Evolutionary conservation across 176 grass and related monocot species (phyloP), one percentile per base, ranked within the genome.

Genomic region (Lolium multiflorum): DNA sequence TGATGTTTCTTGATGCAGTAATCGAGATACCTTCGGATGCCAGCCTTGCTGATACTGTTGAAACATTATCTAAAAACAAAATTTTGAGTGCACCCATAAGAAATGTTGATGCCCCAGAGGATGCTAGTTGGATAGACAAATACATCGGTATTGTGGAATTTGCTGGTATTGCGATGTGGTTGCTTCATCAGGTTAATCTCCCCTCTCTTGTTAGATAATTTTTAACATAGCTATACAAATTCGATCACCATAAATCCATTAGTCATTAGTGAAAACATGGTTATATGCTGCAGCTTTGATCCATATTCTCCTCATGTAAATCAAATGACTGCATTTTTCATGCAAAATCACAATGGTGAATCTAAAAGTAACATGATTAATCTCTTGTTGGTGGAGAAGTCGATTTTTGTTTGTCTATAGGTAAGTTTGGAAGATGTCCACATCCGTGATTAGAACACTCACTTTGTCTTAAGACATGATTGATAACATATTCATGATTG

Each of bases 121-220:
- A 98, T 81, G 93, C 93, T 62, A 98, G 84, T 81, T 98, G 96
- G 96, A 96, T 98, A 76, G 96, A 98, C 77, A 93, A 89, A 85
- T 98, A 98, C 75, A 95, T 98, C 16, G 92, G 93, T 26, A 96
- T 98, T 82, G 88, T 98, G 39, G 96, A 98, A 74, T 98, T 98
- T 78, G 88, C 90, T 66, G 96, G 93, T 73, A 87, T 98, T 91
- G 86, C 93, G 5, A 92, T 98, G 87, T 98, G 96, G 96, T 82
- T 98, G 65, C 92, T 98, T 64, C 83, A 92, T 91, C 96, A 98
- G 96, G 96, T 98, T 82, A 78, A 84, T 72, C 60, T 74, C 68
- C 18, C 21, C 15, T 83, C 14, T 7, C 58, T 67, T 85, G 5
- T 17, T 55, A 4, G 15, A 55, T 55, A 15, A 31, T 44, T 68